Percentiles rank a stretch among this genome's conserved stretches.
Conservation (phyloP, 306 rosid genomes). For the Styphnolobium japonicum region DNA sequence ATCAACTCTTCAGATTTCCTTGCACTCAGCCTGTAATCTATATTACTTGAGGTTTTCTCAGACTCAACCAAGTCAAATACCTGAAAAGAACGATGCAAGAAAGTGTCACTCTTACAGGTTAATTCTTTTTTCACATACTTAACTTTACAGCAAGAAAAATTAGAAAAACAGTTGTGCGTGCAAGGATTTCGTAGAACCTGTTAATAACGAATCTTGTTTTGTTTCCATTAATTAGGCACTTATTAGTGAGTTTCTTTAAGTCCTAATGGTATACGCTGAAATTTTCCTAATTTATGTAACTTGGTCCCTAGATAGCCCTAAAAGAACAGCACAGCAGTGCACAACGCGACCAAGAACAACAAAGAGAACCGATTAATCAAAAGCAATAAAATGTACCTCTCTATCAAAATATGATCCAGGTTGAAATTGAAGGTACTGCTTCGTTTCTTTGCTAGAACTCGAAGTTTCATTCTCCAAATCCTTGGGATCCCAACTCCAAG, state of each 20-base stretch:
- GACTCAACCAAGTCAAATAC: neutral
- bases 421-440: neutral
- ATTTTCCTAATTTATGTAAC: neutral
- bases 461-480: neutral
- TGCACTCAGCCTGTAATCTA: neutral
- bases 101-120: neutral
- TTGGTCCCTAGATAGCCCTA: neutral
- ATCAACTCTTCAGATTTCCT: neutral
- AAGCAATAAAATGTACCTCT: neutral
- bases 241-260: neutral
- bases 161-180: neutral
- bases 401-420: slow-evolving; percentile 1
- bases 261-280: neutral
- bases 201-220: neutral
- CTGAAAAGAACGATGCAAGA: neutral
- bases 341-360: neutral
- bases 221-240: neutral
- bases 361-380: neutral
- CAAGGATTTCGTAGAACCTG: neutral
- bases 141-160: neutral
- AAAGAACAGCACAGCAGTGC: neutral
- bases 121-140: too few species aligned
- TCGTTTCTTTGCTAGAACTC: neutral
- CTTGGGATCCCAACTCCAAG: slow-evolving; percentile 19
- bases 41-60: neutral